Conservation (phyloP, 306 rosid genomes). For the Vigna nakashimae region DNA sequence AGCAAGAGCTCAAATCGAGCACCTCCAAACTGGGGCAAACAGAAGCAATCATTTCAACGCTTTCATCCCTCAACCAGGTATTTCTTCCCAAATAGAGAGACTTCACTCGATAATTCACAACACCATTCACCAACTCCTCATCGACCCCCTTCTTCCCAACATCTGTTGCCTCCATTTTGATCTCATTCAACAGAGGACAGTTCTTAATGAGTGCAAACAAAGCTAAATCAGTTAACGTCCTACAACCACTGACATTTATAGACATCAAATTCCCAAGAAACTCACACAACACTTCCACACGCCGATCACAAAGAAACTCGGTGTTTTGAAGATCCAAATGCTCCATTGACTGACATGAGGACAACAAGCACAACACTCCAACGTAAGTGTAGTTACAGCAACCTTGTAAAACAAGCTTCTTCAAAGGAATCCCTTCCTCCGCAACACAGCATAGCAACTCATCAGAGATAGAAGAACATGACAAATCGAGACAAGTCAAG, state of each 20-base stretch:
- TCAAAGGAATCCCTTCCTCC: constrained; percentile 60
- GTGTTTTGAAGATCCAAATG: constrained; percentile 57
- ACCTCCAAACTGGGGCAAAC: constrained; percentile 58
- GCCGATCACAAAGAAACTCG: constrained; percentile 50
- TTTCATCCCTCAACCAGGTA: constrained; percentile 31
- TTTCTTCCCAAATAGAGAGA: constrained; percentile 54
- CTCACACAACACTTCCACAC: constrained; percentile 50
- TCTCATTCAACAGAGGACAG: constrained; percentile 55
- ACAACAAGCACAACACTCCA: constrained; percentile 57
- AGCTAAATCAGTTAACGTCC: constrained; percentile 49
- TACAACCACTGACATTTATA: constrained; percentile 57
- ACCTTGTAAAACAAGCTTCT: constrained; percentile 53
- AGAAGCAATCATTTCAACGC: constrained; percentile 43
- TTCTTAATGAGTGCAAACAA: constrained; percentile 55
- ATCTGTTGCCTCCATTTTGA: constrained; percentile 56
- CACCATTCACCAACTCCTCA: constrained; percentile 14
- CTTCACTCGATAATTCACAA: constrained; percentile 49
- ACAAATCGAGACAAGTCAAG: constrained; percentile 54
- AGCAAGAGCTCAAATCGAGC: constrained; percentile 56
- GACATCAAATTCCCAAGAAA: constrained; percentile 50
- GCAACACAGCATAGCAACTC: constrained; percentile 59
- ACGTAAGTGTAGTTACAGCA: constrained; percentile 46
- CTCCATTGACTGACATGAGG: constrained; percentile 48
- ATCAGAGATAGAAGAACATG: constrained; percentile 48
- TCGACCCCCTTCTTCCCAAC: constrained; percentile 32